Evolutionary conservation across 2,329 filamentous ascomycete species (phyloP).

Genomic region (Cordyceps tenuipes): DNA sequence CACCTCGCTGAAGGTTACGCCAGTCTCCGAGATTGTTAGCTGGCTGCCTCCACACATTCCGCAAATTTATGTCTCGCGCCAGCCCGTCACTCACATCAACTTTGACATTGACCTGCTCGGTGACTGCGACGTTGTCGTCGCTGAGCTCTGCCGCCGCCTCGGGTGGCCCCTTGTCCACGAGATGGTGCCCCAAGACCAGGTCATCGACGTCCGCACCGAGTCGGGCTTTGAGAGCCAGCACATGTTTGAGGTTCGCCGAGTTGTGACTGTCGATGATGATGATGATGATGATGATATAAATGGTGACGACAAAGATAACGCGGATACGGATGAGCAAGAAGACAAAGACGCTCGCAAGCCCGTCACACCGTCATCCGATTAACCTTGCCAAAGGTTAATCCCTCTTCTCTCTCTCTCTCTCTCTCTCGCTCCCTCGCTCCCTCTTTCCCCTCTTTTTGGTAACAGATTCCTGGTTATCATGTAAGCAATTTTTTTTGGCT

Average conservation of each 20-base stretch:
- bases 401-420: neutral
- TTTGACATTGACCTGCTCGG: conserved; percentile 97
- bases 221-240: conserved; percentile 30
- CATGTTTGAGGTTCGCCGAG: conserved; percentile 23
- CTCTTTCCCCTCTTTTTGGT: neutral
- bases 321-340: neutral
- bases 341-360: neutral
- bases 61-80: conserved; percentile 82
- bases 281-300: neutral
- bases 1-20: conserved; percentile 90
- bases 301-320: neutral
- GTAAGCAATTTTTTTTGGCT: neutral
- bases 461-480: neutral
- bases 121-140: conserved; percentile 84
- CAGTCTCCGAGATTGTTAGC: conserved; percentile 84
- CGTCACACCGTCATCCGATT: neutral
- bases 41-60: conserved; percentile 72
- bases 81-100: conserved; percentile 79
- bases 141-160: conserved; percentile 73
- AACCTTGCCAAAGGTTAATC: neutral
- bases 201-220: conserved; percentile 43
- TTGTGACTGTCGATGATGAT: neutral
- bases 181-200: conserved; percentile 66
- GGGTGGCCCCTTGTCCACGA: conserved; percentile 75
- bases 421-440: neutral